Evolutionary conservation across 352 stramenopile genomes (phyloP).

Genomic region (Elongisporangium undulatum): DNA sequence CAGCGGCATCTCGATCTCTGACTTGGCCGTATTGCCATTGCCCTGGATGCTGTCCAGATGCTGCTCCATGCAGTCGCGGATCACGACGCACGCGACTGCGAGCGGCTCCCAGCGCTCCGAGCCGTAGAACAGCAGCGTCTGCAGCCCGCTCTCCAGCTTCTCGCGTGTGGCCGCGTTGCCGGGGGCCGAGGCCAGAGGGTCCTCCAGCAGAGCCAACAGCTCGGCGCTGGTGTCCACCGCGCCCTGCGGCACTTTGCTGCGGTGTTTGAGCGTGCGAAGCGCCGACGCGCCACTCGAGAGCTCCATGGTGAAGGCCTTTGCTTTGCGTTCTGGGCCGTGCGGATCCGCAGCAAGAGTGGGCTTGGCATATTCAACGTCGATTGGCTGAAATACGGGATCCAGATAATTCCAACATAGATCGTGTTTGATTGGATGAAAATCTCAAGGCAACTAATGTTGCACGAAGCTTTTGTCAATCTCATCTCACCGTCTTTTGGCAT

Average conservation of each 20-base stretch:
- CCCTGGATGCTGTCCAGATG: slow-evolving; percentile 20
- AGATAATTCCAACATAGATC: background rate
- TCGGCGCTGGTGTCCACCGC: slow-evolving; percentile 32
- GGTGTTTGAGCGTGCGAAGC: slow-evolving; percentile 70
- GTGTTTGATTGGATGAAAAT: background rate
- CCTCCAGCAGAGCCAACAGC: slow-evolving; percentile 30
- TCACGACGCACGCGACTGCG: slow-evolving; percentile 56
- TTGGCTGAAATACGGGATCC: background rate
- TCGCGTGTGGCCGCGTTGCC: slow-evolving; percentile 15
- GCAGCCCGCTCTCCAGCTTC: slow-evolving; percentile 41
- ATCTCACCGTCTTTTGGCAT: background rate
- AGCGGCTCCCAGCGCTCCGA: slow-evolving; percentile 74
- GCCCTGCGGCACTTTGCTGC: slow-evolving; percentile 40
- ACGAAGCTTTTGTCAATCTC: background rate
- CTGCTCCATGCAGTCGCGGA: slow-evolving; percentile 40
- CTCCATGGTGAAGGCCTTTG: slow-evolving; percentile 37
- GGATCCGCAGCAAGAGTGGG: background rate
- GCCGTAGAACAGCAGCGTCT: slow-evolving; percentile 45
- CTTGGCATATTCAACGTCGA: background rate
- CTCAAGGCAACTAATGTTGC: background rate
- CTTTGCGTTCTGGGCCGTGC: background rate
- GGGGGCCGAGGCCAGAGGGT: background rate
- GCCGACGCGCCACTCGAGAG: slow-evolving; percentile 59
- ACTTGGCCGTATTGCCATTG: slow-evolving; percentile 23
- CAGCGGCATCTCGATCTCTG: slow-evolving; percentile 18